Percentiles rank a stretch among this genome's conserved stretches.
Evolutionary conservation across 129 eudicot genomes (phyloP).

Genomic region (Escallonia rubra): DNA sequence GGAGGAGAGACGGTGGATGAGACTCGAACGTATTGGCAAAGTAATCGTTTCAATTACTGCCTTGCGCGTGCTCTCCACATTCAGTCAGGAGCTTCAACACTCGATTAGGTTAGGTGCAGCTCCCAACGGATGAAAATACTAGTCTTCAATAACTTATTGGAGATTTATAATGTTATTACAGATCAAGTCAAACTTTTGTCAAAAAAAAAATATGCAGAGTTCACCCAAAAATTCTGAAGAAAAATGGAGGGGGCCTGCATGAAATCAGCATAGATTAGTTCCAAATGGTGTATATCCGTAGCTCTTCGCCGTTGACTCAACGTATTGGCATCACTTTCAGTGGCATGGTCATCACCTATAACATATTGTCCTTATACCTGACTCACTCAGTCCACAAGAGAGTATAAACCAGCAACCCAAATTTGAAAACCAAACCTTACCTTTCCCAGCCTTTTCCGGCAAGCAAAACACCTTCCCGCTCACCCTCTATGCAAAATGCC

Average conservation of each 20-base stretch:
- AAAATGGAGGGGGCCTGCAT: neutral
- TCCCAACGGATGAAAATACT: too few relatives aligned
- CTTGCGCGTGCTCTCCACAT: too few relatives aligned
- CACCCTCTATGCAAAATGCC: neutral
- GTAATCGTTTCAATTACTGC: too few relatives aligned
- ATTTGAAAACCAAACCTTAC: conserved; percentile 4
- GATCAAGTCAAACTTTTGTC: too few relatives aligned
- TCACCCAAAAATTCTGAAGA: too few relatives aligned
- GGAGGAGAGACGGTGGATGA: too few relatives aligned
- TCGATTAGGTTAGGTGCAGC: too few relatives aligned
- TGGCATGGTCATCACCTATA: neutral
- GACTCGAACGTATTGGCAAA: too few relatives aligned
- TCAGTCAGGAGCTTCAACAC: too few relatives aligned
- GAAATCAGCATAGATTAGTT: neutral
- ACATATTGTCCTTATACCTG: neutral
- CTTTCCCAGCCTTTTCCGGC: conserved; percentile 10
- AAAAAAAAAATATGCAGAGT: too few relatives aligned
- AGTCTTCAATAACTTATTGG: too few relatives aligned
- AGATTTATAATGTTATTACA: too few relatives aligned
- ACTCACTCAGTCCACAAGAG: neutral
- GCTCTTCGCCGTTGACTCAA: neutral
- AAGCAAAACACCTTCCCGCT: neutral
- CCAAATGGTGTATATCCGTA: neutral
- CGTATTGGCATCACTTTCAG: neutral
- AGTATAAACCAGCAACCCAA: neutral